Evolutionary conservation across 305 asterid genomes (phyloP), one percentile per base, ranked within the genome.

Genomic region (Fraxinus latifolia): DNA sequence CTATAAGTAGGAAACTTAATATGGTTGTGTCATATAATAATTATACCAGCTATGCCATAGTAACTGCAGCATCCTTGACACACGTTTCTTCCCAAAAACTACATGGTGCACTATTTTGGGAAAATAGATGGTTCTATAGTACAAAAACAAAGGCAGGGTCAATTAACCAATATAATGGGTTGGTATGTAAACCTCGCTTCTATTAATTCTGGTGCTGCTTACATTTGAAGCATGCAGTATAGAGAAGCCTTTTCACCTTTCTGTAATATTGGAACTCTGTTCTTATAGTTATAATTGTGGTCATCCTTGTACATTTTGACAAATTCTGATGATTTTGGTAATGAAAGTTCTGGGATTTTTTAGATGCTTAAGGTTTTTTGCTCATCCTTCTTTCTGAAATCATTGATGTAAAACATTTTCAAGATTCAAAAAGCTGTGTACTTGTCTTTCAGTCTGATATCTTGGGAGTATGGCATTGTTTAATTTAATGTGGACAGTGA

Each of bases 171-270:
- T 21, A 4, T 14, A 14, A 68, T 68, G 74, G 72, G 32, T 73
- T 77, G 42, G 55, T 47, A 39, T 39, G 50, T 50, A n/a, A 81
- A 74, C 37, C 39, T 67, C 15, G 72, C 60, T 29, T 68, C 60
- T 36, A 32, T 73, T 21, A 42, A 33, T 14, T 62, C 55, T 21
- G 15, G 47, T 76, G 77, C 42, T 60, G 82, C n/a, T 82, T 42
- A 47, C 27, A 60, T 32, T 29, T 21, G 58, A 14, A 84, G 8
- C 74, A 79, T 58, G 78, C n/a, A 32, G 53, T 39, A 39, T 39
- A 39, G 50, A 39, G 50, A 39, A 39, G 2, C 7, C 34, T 65
- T 25, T 65, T 25, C 72, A 65, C 34, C 33, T 27, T 67, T 67
- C 34, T 67, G 19, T 67, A 67, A 67, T 6, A 67, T 67, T 67